A percentile compares a stretch with the other conserved stretches of the same genome.
phyloP scores from a whole-genome alignment of 352 stramenopile genomes.

The Aphanomyces cochlioides region DNA sequence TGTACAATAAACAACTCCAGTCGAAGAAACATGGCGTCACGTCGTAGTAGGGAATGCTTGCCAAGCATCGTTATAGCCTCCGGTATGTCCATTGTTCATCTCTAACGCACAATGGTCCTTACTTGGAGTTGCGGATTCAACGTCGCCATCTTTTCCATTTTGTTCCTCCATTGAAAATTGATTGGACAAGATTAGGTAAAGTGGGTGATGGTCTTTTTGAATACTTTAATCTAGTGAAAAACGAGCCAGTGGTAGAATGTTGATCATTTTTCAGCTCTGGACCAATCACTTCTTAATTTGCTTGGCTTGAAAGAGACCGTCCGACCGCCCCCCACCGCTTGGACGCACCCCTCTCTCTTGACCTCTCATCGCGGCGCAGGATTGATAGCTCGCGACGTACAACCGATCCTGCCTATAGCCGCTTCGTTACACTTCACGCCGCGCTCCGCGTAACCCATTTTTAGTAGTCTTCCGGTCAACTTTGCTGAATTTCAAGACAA shows the following conservation, averaged over 20 bases:
- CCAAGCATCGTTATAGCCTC: too few relatives aligned
- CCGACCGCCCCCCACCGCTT: neutral
- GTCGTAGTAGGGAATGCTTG: too few relatives aligned
- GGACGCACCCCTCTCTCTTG: neutral
- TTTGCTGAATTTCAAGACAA: conserved; percentile 27
- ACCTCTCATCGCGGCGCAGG: conserved; percentile 16
- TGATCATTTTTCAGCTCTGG: neutral
- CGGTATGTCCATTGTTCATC: too few relatives aligned
- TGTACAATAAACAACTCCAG: too few relatives aligned
- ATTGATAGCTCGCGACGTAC: conserved; percentile 25
- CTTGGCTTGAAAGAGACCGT: conserved; percentile 4
- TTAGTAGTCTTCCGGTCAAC: neutral
- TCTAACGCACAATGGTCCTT: too few relatives aligned
- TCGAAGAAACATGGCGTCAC: too few relatives aligned
- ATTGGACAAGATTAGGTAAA: conserved; percentile 8
- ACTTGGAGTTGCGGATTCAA: too few relatives aligned
- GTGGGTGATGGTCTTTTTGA: neutral
- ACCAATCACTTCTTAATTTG: conserved; percentile 14
- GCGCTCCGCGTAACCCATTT: conserved; percentile 10
- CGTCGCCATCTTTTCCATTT: too few relatives aligned
- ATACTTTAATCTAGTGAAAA: conserved; percentile 5
- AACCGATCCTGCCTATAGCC: conserved; percentile 13
- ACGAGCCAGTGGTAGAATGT: conserved; percentile 3
- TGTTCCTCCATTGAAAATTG: neutral
- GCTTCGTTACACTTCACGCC: neutral